These are phyloP conservation scores for Macrocybe gigantea DNA, from an alignment of 768 basidiomycete genomes.

Conservation along the genomic window DNA sequence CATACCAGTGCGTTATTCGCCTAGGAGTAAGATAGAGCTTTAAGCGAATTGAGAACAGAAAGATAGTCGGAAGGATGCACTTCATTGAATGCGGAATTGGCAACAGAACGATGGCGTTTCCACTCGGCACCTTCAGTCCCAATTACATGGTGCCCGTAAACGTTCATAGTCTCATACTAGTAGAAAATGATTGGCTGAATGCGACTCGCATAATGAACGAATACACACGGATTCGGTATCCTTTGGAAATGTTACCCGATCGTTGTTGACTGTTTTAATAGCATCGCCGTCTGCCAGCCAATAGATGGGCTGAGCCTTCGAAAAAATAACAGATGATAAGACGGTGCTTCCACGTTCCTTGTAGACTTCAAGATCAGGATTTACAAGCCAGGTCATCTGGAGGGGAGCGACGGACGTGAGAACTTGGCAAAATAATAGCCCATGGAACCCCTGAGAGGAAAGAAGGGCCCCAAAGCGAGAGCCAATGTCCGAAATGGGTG, in stretches of 20 bases:
- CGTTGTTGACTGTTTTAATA: slow-evolving; percentile 25
- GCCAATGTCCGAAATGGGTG: slow-evolving; percentile 23
- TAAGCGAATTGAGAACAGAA: background rate
- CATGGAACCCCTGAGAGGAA: slow-evolving; percentile 26
- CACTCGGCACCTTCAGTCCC: slow-evolving; percentile 37
- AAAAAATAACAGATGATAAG: slow-evolving; percentile 28
- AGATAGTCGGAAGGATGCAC: slow-evolving; percentile 12
- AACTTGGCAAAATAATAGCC: slow-evolving; percentile 30
- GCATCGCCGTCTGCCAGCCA: slow-evolving; percentile 42
- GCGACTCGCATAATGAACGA: background rate
- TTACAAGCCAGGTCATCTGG: background rate
- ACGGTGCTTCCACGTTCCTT: slow-evolving; percentile 31
- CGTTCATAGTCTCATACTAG: slow-evolving; percentile 34
- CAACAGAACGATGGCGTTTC: slow-evolving; percentile 38
- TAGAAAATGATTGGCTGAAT: background rate
- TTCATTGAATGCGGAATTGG: slow-evolving; percentile 48
- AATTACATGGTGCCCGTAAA: slow-evolving; percentile 42
- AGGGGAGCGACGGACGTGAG: slow-evolving; percentile 19
- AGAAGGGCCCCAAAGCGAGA: slow-evolving; percentile 20
- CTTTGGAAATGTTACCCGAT: slow-evolving; percentile 32
- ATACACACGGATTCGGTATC: slow-evolving; percentile 27
- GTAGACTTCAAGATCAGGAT: slow-evolving; percentile 23
- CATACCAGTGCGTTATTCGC: slow-evolving; percentile 44
- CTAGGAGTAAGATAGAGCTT: slow-evolving; percentile 16
- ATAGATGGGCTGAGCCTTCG: slow-evolving; percentile 21